Evolutionary conservation across 169 alveolate genomes (phyloP), one percentile per base, ranked within the genome.

Genomic region (Plasmodium fragile): DNA sequence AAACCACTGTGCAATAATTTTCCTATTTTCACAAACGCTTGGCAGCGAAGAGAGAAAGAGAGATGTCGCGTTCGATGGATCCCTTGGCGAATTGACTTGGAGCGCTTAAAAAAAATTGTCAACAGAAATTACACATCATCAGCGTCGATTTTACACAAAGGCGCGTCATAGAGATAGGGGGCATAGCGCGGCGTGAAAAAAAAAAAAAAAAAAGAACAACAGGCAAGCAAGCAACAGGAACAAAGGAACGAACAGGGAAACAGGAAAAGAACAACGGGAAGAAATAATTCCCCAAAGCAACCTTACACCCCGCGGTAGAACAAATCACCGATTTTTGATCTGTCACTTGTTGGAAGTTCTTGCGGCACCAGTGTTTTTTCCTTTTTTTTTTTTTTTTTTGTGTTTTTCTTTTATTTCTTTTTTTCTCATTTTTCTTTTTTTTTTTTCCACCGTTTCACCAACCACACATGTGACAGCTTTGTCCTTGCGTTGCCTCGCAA

Each of bases 401-500:
- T 16, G 0, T 22, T 25, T n/a, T 22, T 5, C 2, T 1, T 65
- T 65, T 22, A 4, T 25, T 22, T 65, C 5, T 4, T 5, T 7
- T 22, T 65, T 22, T 65, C 22, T 18, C 8, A 18, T 59, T 59
- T 59, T 1, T 4, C 6, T 22, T 22, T 7, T 65, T 65, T 65
- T 18, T 59, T 59, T 4, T 65, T 3, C 75, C 30, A 8, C 36
- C 10, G 30, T n/a, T 65, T 4, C 25, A 59, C 73, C 25, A 59
- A 25, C 13, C 34, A 34, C 73, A 18, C 32, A n/a, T 3, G 73
- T 59, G 73, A 59, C 32, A 18, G 73, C 32, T 59, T 18, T 65
- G 18, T 16, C 75, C 75, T 65, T 65, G 75, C 75, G 75, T 65
- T 65, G 75, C 36, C 36, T 65, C n/a, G 75, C 75, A 65, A 25